Conservation (phyloP, 2,329 filamentous ascomycete genomes). For the Apiospora pterosperma region DNA sequence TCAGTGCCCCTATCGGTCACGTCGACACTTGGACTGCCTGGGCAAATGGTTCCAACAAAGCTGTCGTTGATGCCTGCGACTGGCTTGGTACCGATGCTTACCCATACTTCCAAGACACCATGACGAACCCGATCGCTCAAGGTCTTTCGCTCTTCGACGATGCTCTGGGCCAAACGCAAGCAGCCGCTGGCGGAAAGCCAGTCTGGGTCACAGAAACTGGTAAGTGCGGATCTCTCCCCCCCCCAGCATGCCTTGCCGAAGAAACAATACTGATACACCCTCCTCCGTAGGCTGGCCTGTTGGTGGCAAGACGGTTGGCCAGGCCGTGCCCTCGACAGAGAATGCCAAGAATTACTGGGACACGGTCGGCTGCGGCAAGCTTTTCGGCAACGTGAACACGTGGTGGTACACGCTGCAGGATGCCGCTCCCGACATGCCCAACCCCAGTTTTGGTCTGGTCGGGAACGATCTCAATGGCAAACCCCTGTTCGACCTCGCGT, state of each 20-base stretch:
- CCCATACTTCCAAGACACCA: constrained; percentile 75
- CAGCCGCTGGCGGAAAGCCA: constrained; percentile 60
- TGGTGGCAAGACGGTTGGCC: constrained; percentile 58
- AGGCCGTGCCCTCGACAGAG: constrained; percentile 57
- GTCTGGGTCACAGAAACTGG: constrained; percentile 82
- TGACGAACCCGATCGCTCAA: constrained; percentile 62
- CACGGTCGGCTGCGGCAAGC: constrained; percentile 64
- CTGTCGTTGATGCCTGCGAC: constrained; percentile 67
- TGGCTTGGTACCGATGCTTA: constrained; percentile 84
- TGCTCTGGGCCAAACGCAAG: constrained; percentile 58
- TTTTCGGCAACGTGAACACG: constrained; percentile 61
- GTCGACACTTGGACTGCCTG: constrained; percentile 87
- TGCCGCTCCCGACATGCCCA: constrained; percentile 53
- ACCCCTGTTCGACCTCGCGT: constrained; percentile 63
- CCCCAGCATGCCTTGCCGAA: too few species aligned
- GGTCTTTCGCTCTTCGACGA: constrained; percentile 65
- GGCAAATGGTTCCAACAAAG: constrained; percentile 68
- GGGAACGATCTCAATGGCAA: constrained; percentile 48
- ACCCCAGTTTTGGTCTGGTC: constrained; percentile 69
- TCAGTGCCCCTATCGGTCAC: constrained; percentile 67
- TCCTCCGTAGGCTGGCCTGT: constrained; percentile 66
- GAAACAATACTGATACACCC: not conserved
- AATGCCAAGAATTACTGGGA: constrained; percentile 83
- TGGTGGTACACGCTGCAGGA: constrained; percentile 82
- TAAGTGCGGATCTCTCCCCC: not conserved